Base-by-base conservation (phyloP, 2,329 filamentous ascomycete species). In the Rhinocladiella mackenziei region DNA sequence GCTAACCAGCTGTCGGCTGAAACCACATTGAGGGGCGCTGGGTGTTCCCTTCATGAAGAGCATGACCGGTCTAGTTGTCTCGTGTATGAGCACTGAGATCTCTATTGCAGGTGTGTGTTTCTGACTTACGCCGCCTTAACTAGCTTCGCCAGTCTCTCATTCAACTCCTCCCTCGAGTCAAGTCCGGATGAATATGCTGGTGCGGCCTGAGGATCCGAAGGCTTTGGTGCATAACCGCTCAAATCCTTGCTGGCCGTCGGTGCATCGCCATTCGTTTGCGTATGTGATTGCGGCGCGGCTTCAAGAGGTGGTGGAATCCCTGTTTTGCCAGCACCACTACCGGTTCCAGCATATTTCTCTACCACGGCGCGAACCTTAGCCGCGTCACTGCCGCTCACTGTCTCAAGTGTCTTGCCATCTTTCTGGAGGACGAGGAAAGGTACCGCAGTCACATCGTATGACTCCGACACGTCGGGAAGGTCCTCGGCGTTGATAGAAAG, bases 41-140 rank as follows among this genome's bases (percentile, higher is more conserved):
- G 89, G 89, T 2, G 87, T 94, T n/a, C 89, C 89, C 72, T 95
- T 95, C 88, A 95, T 95, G 68, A 98, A 98, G 19, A 98, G 74
- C 92, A 98, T 98, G 22, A 98, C 89, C n/a, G 48, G 51, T 32
- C 50, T 50, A 17, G 11, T 10, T 7, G 4, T 13, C 7, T 13
- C 4, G 17, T 35, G 22, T 35, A 14, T 35, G 17, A 35, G 17
- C 32, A 17, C 17, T 10, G 14, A 33, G 14, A 33, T 5, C 23
- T 26, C 8, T 5, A 20, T n/a, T 14, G 14, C 15, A 8, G 11
- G 15, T 34, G 9, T 18, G 2, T 37, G 23, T 34, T 20, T 14
- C 8, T 18, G 25, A 50, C 55, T 0, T 89, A 88, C 22, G 92
- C 91, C 4, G 92, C 92, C 71, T 91, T 94, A 56, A 97, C 91